Evolutionary conservation across 2,329 filamentous ascomycete species (phyloP), one percentile per base, ranked within the genome.

Genomic region (Stagonosporopsis vannaccii): DNA sequence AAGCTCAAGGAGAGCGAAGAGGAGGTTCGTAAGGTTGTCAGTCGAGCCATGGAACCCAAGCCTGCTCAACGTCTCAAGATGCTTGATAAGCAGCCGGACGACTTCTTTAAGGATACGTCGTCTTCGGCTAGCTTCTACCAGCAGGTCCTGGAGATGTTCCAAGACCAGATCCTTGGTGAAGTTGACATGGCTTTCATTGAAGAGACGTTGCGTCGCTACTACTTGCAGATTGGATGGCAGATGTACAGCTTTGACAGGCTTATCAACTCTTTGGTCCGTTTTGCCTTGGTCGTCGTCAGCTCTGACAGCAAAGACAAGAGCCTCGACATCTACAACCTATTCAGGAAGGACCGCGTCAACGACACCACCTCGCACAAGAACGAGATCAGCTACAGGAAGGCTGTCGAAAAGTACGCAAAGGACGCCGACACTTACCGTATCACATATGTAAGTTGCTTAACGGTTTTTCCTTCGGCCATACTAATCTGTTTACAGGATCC

Each of bases 161-260:
- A 97, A 70, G 91, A 96, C 42, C 92, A 91, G 63, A 87, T 98
- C 62, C 86, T 87, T 39, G 89, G 89, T 5, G 91, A 96, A 9
- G 82, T 93, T 33, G 95, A 98, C 48, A 88, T 93, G 76, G 83
- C 81, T 49, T 87, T 91, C 26, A 91, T 96, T 65, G 94, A 98
- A 75, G 93, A 98, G 69, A 90, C 92, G 6, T 82, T 99, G 53
- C 90, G 95, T 22, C 90, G 93, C 63, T 97, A 92, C 78, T 99
- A 97, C 74, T 83, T 98, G 55, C 88, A 90, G 71, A 90, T 87
- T 63, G 95, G 95, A 6, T 99, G 94, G 90, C 92, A 92, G 69
- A 79, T 98, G 35, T 99, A 98, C 79, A 93, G 91, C 4, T 88
- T 98, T 62, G 91, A 96, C 71, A 93, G 96, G 73, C 86, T 97